These are phyloP conservation scores for Phalaenopsis equestris DNA, from an alignment of 106 monocot species.

Conservation along the genomic window DNA sequence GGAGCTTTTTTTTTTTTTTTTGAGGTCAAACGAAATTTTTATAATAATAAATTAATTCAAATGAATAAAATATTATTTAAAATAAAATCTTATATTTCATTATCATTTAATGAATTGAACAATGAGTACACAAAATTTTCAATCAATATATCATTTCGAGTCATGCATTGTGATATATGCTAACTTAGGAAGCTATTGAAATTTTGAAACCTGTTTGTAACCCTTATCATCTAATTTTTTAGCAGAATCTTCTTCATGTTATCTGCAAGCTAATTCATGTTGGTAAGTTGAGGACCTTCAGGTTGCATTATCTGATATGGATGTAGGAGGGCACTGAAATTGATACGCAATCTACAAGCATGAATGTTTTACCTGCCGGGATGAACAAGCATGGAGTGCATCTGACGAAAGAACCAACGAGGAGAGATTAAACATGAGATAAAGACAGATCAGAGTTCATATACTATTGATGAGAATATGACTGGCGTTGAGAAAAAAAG, in stretches of 20 bases:
- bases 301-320: conserved; percentile 71
- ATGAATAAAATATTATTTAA: no score
- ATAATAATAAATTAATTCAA: no score
- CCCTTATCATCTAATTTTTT: not conserved
- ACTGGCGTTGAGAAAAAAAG: conserved; percentile 45
- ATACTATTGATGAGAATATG: conserved; percentile 47
- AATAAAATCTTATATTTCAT: no score
- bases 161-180: not conserved
- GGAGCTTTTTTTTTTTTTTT: no score
- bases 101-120: no score
- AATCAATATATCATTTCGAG: not conserved
- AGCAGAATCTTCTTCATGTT: not conserved
- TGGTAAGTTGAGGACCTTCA: conserved; percentile 51
- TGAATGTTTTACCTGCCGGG: conserved; percentile 92
- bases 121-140: no score
- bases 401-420: conserved; percentile 75
- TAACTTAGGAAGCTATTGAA: not conserved
- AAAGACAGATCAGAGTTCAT: conserved; percentile 20
- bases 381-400: conserved; percentile 89
- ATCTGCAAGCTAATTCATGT: not conserved
- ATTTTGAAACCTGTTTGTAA: not conserved
- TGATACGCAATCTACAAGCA: conserved; percentile 26
- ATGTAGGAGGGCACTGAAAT: conserved; percentile 41
- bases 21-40: no score
- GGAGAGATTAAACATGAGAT: conserved; percentile 52